phyloP scores from a whole-genome alignment of 345 rosid species.

The Salix viminalis region DNA sequence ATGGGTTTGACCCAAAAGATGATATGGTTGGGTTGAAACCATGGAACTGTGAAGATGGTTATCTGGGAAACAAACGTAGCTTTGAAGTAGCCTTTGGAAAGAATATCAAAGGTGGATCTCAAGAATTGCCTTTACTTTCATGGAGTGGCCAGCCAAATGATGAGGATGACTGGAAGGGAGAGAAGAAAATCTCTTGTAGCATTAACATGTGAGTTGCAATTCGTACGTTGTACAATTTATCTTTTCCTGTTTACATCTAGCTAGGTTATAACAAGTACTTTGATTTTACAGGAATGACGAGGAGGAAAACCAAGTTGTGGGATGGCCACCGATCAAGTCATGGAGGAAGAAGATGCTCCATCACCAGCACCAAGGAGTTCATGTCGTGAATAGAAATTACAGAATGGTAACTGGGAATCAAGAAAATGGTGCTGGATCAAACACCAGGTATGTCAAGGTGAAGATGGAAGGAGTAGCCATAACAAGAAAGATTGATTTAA shows the following conservation, averaged over 20 bases:
- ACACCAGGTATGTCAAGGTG: conserved; percentile 57
- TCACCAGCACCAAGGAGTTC: conserved; percentile 20
- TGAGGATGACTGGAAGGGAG: conserved; percentile 39
- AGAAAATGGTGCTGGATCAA: conserved; percentile 3
- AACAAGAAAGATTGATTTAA: conserved; percentile 55
- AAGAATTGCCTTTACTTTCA: conserved; percentile 20
- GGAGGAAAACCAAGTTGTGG: conserved; percentile 40
- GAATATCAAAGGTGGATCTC: not conserved
- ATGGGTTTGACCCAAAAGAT: conserved; percentile 2
- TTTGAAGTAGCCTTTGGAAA: conserved; percentile 28
- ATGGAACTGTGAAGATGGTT: conserved; percentile 2
- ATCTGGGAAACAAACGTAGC: conserved; percentile 26
- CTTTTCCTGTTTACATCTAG: not conserved
- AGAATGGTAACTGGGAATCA: conserved; percentile 1
- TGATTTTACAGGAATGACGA: conserved; percentile 13
- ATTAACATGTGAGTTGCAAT: conserved; percentile 33
- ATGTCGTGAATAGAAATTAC: not conserved
- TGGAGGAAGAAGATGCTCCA: conserved; percentile 50
- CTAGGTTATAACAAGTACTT: not conserved
- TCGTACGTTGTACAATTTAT: not conserved
- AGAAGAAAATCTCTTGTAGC: conserved; percentile 25
- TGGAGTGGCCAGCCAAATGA: conserved; percentile 55
- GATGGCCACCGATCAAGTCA: conserved; percentile 78
- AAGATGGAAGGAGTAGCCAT: conserved; percentile 75
- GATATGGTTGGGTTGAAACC: conserved; percentile 5